Conservation (phyloP, 2,329 filamentous ascomycete species). For the Alternaria hordeiaustralica region DNA sequence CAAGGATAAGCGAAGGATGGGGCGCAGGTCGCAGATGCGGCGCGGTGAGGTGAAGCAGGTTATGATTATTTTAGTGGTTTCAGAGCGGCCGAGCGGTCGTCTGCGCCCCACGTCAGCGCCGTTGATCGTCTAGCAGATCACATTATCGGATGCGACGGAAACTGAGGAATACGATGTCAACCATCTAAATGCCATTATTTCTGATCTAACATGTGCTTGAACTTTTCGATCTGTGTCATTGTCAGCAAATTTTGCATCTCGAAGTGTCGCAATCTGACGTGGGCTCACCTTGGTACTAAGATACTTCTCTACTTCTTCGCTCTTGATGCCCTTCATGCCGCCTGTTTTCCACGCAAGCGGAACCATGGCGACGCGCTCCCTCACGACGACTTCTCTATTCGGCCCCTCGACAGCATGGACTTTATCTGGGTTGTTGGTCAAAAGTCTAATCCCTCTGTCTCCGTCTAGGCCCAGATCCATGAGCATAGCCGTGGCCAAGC, state of each 20-base stretch:
- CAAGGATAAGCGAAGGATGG: neutral
- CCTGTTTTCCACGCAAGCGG: slow-evolving; percentile 89
- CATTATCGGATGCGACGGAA: neutral
- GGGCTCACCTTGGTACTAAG: slow-evolving; percentile 84
- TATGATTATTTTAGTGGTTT: slow-evolving; percentile 8
- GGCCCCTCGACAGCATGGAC: slow-evolving; percentile 93
- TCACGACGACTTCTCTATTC: slow-evolving; percentile 83
- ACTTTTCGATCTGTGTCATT: slow-evolving; percentile 56
- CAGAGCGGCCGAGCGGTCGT: neutral
- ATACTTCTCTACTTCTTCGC: slow-evolving; percentile 91
- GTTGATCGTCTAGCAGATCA: neutral
- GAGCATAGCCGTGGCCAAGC: slow-evolving; percentile 94
- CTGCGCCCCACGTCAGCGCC: slow-evolving; percentile 5
- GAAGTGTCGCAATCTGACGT: slow-evolving; percentile 10
- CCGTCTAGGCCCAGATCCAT: slow-evolving; percentile 77
- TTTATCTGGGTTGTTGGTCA: slow-evolving; percentile 99
- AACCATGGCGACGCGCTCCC: slow-evolving; percentile 92
- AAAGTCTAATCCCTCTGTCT: slow-evolving; percentile 75
- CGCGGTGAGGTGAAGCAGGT: neutral
- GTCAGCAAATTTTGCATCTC: slow-evolving; percentile 15
- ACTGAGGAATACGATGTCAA: neutral
- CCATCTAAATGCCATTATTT: slow-evolving; percentile 6
- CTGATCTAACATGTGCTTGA: slow-evolving; percentile 58
- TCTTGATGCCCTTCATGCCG: slow-evolving; percentile 78
- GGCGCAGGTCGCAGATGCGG: slow-evolving; percentile 1